Evolutionary conservation across 1,284 basidiomycete genomes (phyloP), one percentile per base, ranked within the genome.

Genomic region (Tremellales sp.): DNA sequence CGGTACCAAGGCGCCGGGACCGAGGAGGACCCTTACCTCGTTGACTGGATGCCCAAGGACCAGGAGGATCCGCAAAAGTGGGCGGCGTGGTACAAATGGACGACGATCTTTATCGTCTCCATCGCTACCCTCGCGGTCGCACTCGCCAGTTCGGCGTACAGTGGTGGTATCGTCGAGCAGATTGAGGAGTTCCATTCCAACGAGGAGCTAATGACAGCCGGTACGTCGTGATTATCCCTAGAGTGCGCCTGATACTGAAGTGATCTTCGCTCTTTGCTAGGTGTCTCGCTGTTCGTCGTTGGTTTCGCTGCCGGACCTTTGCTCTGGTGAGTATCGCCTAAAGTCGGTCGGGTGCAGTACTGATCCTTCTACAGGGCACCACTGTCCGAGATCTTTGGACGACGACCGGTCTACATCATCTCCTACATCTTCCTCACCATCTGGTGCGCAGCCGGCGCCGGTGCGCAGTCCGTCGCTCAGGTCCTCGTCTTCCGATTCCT

Each of bases 341-440:
- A 22, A 13, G 7, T 12, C 24, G n/a, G 36, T 8, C 10, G 21
- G 24, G 12, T n/a, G 25, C 28, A 13, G 21, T 41, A 10, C 31
- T 25, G 35, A 31, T 34, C 18, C n/a, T 14, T 43, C 36, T 32
- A 6, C 31, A 5, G 65, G 65, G 67, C 64, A 5, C 77, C 77
- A 3, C 64, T 79, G 0, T 78, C 76, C 8, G 82, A 83, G 58
- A 76, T 73, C 4, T 74, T 66, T 46, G 77, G 77, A 3, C 72
- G 77, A n/a, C 75, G 81, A 39, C 78, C 79, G 6, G 67, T 86
- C 39, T 86, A 85, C 63, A 72, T 90, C 44, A 61, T 79, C 43
- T 74, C 82, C 10, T 68, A 66, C 51, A n/a, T 46, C 24, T 58
- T 66, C 53, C 52, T 70, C 29, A 68, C 65, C 6, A 47, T 65